Conservation (phyloP, 352 stramenopile genomes). For the Pythium myriotylum region DNA sequence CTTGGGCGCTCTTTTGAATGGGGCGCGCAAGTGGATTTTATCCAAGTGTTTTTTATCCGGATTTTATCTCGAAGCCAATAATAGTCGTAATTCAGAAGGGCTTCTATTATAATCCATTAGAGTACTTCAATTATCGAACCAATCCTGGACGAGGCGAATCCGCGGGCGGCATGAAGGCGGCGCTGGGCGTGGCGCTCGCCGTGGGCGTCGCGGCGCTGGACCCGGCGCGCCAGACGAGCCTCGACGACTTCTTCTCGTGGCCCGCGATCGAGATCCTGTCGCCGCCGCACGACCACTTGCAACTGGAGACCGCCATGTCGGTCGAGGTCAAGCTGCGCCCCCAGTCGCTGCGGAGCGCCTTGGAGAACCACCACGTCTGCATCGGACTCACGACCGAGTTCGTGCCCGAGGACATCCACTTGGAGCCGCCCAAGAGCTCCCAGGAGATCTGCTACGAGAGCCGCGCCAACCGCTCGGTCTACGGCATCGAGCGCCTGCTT, state of each 20-base stretch:
- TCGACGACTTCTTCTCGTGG: conserved; percentile 2
- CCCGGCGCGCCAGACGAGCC: neutral
- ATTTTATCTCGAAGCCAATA: too few species aligned
- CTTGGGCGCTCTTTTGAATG: conserved; percentile 22
- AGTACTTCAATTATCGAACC: conserved; percentile 21
- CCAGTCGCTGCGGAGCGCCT: conserved; percentile 31
- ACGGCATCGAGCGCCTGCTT: conserved; percentile 57
- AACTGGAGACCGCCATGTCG: conserved; percentile 46
- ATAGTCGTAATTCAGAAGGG: too few species aligned
- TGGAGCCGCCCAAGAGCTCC: conserved; percentile 33
- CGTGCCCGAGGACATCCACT: conserved; percentile 40
- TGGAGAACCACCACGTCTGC: conserved; percentile 48
- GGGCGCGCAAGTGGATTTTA: conserved; percentile 4
- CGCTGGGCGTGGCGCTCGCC: neutral
- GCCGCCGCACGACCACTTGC: conserved; percentile 49
- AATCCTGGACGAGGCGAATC: too few species aligned
- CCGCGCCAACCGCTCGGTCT: conserved; percentile 49
- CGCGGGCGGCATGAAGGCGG: too few species aligned
- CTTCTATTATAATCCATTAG: neutral
- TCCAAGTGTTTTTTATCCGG: conserved; percentile 1
- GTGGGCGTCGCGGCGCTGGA: neutral
- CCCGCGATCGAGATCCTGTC: conserved; percentile 58
- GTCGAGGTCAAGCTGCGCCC: conserved; percentile 57
- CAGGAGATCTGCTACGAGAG: conserved; percentile 67
- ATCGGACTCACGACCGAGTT: conserved; percentile 56